Conservation (phyloP, 805 yeast species). For the Pichia californica region DNA sequence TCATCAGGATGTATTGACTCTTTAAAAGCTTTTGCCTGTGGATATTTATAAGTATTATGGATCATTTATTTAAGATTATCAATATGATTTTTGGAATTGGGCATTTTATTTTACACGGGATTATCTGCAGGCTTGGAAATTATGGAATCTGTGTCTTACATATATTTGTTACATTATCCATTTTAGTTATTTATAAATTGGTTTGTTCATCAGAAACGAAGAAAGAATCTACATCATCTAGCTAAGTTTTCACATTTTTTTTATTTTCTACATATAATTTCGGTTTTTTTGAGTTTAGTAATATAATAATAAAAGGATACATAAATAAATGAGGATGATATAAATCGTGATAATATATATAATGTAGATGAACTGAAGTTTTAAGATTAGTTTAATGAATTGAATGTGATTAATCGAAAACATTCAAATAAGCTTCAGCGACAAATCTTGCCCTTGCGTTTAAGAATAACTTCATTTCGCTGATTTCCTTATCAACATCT, state of each 20-base stretch:
- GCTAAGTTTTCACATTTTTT: no score
- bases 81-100: not conserved
- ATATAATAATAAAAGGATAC: no score
- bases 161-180: slow-evolving; percentile 13
- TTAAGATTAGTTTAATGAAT: not conserved
- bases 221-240: no score
- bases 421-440: slow-evolving; percentile 91
- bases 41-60: slow-evolving; percentile 17
- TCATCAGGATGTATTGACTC: slow-evolving; percentile 4
- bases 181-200: slow-evolving; percentile 5
- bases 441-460: slow-evolving; percentile 97
- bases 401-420: slow-evolving; percentile 54
- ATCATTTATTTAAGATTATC: not conserved
- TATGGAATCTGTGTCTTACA: not conserved
- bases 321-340: no score
- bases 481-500: slow-evolving; percentile 96
- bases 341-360: no score
- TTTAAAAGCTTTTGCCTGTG: slow-evolving; percentile 33
- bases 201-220: not conserved
- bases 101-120: slow-evolving; percentile 8
- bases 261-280: no score
- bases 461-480: slow-evolving; percentile 94
- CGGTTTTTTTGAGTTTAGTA: no score
- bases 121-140: slow-evolving; percentile 27
- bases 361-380: no score